These are phyloP conservation scores for Hirschioporus abietinus DNA, from an alignment of 768 basidiomycete genomes.

Conservation along the genomic window DNA sequence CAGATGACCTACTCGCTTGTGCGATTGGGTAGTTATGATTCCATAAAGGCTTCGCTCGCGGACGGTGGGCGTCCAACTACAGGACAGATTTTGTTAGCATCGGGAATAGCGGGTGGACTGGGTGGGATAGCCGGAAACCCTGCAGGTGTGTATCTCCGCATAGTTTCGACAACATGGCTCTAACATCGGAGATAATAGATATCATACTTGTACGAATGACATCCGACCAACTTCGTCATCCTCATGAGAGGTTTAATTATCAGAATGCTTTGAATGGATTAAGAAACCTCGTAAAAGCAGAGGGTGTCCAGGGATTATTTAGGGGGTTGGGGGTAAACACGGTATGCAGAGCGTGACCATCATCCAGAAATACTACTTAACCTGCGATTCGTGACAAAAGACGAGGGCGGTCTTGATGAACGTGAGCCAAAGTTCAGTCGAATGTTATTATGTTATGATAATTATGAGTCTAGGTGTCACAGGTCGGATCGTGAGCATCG, in stretches of 20 bases:
- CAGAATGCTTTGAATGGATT: slow-evolving; percentile 74
- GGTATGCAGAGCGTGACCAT: slow-evolving; percentile 32
- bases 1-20: slow-evolving; percentile 93
- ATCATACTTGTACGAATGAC: slow-evolving; percentile 84
- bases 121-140: slow-evolving; percentile 87
- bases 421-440: slow-evolving; percentile 34
- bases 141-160: slow-evolving; percentile 43
- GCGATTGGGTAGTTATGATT: slow-evolving; percentile 78
- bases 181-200: slow-evolving; percentile 34
- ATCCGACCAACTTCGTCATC: slow-evolving; percentile 72
- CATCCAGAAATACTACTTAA: not conserved
- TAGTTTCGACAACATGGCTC: slow-evolving; percentile 1
- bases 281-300: slow-evolving; percentile 54
- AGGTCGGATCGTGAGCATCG: slow-evolving; percentile 73
- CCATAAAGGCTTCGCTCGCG: slow-evolving; percentile 56
- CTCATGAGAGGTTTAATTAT: slow-evolving; percentile 72
- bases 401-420: slow-evolving; percentile 70
- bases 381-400: slow-evolving; percentile 23
- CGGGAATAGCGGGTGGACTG: slow-evolving; percentile 69
- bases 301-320: slow-evolving; percentile 62
- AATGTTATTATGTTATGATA: slow-evolving; percentile 6
- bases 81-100: slow-evolving; percentile 52
- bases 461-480: slow-evolving; percentile 50
- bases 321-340: slow-evolving; percentile 78
- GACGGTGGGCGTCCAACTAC: slow-evolving; percentile 47